phyloP scores from a whole-genome alignment of 805 yeast genomes.

The Yamadazyma insecticola region DNA sequence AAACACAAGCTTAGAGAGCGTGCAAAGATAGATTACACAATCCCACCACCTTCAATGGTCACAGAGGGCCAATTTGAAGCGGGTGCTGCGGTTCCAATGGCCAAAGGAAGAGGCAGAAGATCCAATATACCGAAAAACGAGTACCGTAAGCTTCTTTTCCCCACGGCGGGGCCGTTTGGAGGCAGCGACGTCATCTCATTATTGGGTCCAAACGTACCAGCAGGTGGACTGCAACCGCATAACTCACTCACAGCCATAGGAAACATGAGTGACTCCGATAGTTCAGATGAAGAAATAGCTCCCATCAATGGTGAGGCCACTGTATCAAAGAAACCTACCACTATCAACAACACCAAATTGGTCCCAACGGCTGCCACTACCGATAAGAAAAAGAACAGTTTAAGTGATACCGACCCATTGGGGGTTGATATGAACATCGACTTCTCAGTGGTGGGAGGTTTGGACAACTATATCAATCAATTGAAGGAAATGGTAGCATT shows the following conservation, averaged over 20 bases:
- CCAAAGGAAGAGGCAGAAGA: constrained; percentile 37
- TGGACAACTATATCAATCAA: constrained; percentile 85
- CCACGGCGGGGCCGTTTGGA: constrained; percentile 97
- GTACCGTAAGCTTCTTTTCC: constrained; percentile 66
- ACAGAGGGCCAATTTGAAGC: constrained; percentile 26
- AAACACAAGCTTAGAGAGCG: constrained; percentile 46
- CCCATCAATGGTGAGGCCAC: constrained; percentile 41
- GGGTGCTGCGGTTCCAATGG: constrained; percentile 13
- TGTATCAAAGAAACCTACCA: constrained; percentile 24
- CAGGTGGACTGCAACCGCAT: not conserved
- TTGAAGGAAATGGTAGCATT: constrained; percentile 95
- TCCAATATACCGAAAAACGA: constrained; percentile 38
- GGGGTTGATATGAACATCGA: constrained; percentile 86
- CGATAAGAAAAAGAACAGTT: constrained; percentile 50
- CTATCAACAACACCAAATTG: constrained; percentile 23
- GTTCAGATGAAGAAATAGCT: constrained; percentile 58
- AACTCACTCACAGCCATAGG: constrained; percentile 26
- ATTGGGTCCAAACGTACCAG: constrained; percentile 63
- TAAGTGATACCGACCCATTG: constrained; percentile 89
- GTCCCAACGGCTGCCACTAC: constrained; percentile 28
- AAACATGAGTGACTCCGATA: constrained; percentile 48
- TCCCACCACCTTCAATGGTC: constrained; percentile 78
- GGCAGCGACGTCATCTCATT: constrained; percentile 88
- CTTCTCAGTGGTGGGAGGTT: constrained; percentile 84
- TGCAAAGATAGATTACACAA: constrained; percentile 64